These are phyloP conservation scores for Leishmania lainsoni DNA, from an alignment of 208 protist genomes.

Conservation along the genomic window DNA sequence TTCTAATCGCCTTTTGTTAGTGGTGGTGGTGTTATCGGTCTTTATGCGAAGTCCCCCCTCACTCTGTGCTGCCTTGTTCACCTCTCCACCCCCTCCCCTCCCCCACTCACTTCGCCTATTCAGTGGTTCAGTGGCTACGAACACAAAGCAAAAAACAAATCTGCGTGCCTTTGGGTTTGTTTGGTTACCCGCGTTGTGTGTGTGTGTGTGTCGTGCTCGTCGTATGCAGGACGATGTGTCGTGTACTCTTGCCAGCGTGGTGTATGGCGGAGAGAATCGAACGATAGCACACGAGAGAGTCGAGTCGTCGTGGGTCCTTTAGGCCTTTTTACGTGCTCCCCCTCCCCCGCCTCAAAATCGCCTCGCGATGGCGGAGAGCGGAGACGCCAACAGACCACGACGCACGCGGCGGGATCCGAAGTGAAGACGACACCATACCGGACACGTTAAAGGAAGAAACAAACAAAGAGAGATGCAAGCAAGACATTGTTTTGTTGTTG, in stretches of 20 bases:
- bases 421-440: neutral
- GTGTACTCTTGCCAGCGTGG: neutral
- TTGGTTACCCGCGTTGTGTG: neutral
- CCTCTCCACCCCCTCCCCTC: neutral
- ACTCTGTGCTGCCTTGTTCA: neutral
- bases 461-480: neutral
- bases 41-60: neutral
- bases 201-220: neutral
- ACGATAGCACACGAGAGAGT: neutral
- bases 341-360: neutral
- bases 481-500: neutral
- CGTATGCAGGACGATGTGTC: neutral
- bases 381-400: neutral
- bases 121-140: neutral
- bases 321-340: neutral
- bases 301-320: neutral
- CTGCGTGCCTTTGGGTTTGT: neutral
- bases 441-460: neutral
- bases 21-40: neutral
- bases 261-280: neutral
- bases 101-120: neutral
- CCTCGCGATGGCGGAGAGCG: neutral
- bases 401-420: neutral
- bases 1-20: neutral
- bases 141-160: neutral